Conservation (phyloP, 495 filamentous ascomycete genomes). For the Symbiotaphrina buchneri region DNA sequence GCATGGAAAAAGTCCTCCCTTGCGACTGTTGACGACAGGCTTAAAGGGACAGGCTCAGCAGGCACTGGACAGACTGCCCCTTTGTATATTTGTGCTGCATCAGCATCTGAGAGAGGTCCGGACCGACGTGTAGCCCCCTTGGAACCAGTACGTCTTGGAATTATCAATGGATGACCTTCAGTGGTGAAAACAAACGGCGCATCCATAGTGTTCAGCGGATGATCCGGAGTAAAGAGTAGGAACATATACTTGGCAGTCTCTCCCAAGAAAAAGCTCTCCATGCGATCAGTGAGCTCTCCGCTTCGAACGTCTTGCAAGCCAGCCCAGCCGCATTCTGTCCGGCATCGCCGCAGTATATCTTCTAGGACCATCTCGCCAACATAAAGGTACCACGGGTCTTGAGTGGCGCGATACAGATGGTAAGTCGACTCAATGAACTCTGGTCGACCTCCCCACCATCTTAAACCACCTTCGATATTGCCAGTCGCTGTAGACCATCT, state of each 20-base stretch:
- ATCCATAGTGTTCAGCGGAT: conserved; percentile 74
- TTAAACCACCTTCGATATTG: conserved; percentile 62
- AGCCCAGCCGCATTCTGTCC: conserved; percentile 87
- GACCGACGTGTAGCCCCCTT: conserved; percentile 1
- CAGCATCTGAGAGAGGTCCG: conserved; percentile 4
- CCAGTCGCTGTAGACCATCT: conserved; percentile 79
- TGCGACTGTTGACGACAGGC: conserved; percentile 57
- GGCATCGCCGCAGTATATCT: conserved; percentile 76
- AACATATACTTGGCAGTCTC: conserved; percentile 93
- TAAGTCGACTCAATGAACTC: conserved; percentile 95
- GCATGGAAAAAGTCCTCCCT: conserved; percentile 83
- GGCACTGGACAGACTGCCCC: conserved; percentile 38
- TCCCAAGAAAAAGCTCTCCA: conserved; percentile 97
- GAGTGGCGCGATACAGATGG: conserved; percentile 78
- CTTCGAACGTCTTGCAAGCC: conserved; percentile 81
- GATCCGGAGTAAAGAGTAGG: conserved; percentile 62
- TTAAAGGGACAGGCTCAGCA: conserved; percentile 32
- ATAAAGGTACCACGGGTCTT: conserved; percentile 89
- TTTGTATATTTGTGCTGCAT: no score
- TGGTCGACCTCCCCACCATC: conserved; percentile 87
- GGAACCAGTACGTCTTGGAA: conserved; percentile 28
- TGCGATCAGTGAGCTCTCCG: conserved; percentile 78
- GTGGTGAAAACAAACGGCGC: conserved; percentile 83
- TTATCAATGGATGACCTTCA: conserved; percentile 81
- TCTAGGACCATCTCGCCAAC: conserved; percentile 86